Evolutionary conservation across 2,329 filamentous ascomycete species (phyloP).

Genomic region (Aspergillaceae sp.): DNA sequence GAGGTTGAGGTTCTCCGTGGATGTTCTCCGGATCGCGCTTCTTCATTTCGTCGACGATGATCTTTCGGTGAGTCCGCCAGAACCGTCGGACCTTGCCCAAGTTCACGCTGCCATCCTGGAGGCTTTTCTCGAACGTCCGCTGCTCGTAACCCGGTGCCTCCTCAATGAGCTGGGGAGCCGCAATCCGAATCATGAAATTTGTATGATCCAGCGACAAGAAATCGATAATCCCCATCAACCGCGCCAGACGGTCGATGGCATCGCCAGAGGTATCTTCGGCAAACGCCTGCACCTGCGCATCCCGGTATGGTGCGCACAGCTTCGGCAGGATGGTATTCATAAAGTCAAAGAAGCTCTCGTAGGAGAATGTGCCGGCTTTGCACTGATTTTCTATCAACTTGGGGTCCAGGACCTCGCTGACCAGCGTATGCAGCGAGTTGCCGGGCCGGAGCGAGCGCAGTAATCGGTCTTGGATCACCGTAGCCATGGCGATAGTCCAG

Average conservation of each 20-base stretch:
- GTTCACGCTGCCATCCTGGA: constrained; percentile 44
- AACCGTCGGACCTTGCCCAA: constrained; percentile 48
- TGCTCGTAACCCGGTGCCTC: constrained; percentile 56
- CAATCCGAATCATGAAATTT: constrained; percentile 56
- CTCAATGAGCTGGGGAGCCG: constrained; percentile 52
- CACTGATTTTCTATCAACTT: constrained; percentile 51
- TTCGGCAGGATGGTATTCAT: constrained; percentile 55
- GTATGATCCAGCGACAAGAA: constrained; percentile 55
- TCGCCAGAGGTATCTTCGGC: constrained; percentile 44
- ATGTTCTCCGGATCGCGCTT: constrained; percentile 36
- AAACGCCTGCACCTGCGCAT: constrained; percentile 50
- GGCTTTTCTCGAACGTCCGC: constrained; percentile 48
- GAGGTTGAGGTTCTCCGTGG: constrained; percentile 27
- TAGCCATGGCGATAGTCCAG: constrained; percentile 60
- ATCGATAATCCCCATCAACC: constrained; percentile 55
- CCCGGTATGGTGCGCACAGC: constrained; percentile 57
- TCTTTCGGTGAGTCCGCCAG: constrained; percentile 39
- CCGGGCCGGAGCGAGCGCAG: constrained; percentile 51
- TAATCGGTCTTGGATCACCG: constrained; percentile 54
- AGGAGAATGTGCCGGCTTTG: constrained; percentile 53
- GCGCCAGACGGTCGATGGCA: constrained; percentile 56
- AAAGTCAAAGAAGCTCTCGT: constrained; percentile 55
- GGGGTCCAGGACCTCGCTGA: constrained; percentile 54
- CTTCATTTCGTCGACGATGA: constrained; percentile 43
- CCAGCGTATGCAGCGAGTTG: constrained; percentile 53